These are phyloP conservation scores for Aspergillus clavatus DNA, from an alignment of 2,329 filamentous ascomycete species.

Conservation along the genomic window DNA sequence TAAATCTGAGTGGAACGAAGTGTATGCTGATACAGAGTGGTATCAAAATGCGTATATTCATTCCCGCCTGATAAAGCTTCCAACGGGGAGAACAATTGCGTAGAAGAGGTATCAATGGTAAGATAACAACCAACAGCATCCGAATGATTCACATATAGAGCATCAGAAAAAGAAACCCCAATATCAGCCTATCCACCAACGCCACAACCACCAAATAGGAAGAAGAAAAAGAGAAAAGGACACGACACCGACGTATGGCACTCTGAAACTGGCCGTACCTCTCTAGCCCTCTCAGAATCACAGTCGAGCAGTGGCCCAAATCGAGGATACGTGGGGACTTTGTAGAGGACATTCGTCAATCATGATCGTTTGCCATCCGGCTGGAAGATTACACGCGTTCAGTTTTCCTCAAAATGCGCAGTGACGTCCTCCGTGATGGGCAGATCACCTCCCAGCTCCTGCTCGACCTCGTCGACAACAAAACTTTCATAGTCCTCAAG, in stretches of 20 bases:
- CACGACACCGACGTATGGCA: too few relatives aligned
- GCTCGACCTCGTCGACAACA: slow-evolving; percentile 87
- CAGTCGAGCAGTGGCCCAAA: too few relatives aligned
- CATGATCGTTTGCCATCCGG: slow-evolving; percentile 6
- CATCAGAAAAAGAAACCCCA: too few relatives aligned
- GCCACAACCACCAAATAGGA: not conserved
- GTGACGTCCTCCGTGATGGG: slow-evolving; percentile 30
- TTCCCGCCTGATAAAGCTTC: not conserved
- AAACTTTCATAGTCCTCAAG: slow-evolving; percentile 93
- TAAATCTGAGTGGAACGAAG: too few relatives aligned
- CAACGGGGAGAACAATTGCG: not conserved
- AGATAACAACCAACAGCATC: not conserved
- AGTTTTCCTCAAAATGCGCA: slow-evolving; percentile 5
- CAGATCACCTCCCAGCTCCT: slow-evolving; percentile 66
- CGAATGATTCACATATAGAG: not conserved
- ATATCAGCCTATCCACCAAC: too few relatives aligned
- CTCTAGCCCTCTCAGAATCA: too few relatives aligned
- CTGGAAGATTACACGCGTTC: slow-evolving; percentile 10
- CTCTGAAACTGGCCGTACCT: too few relatives aligned
- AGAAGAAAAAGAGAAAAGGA: not conserved
- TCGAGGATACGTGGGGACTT: too few relatives aligned
- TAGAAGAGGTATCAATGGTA: not conserved
- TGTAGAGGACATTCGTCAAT: slow-evolving; percentile 1
- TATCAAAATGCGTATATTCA: not conserved
- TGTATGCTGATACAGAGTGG: too few relatives aligned